Evolutionary conservation across 352 stramenopile genomes (phyloP), one percentile per base, ranked within the genome.

Genomic region (Pythium monospermum): DNA sequence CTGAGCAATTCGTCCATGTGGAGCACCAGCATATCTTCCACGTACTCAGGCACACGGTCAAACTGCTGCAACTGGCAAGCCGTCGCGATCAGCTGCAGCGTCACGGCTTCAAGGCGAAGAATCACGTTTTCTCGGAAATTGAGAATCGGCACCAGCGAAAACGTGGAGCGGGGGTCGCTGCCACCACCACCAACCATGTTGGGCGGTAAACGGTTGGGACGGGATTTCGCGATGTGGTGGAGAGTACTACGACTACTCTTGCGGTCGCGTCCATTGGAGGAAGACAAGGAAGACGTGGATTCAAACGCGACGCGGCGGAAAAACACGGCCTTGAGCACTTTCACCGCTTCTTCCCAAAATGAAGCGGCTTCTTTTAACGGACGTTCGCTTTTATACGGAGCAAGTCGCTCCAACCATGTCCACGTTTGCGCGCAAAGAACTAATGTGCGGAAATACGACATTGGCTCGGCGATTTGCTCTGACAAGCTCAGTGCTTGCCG

Each of bases 101-200:
- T 85, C 70, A 79, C 76, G 1, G 48, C 44, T 47, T 92, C 78
- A 12, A 92, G 64, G 26, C 76, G 76, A 38, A 76, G 42, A 19
- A 90, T 89, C 36, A 89, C 83, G 11, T 71, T 64, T 53, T 88
- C 76, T n/a, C 73, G 81, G 49, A 92, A 92, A 50, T 92, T 92
- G 19, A 92, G 43, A 27, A 92, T 87, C 13, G 81, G 81, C 8
- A 92, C 76, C 33, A 92, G 62, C 22, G 68, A 88, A 44, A 85
- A 92, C 12, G 63, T 68, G 11, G 50, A 56, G n/a, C 45, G 56
- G 44, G 52, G 40, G n/a, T n/a, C n/a, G n/a, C n/a, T n/a, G n/a
- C n/a, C n/a, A n/a, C n/a, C n/a, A n/a, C n/a, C n/a, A 12, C 44
- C 50, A 27, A 51, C 43, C n/a, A 54, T 8, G 0, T 22, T 18